Conservation (phyloP, 208 protist genomes). For the Acanthamoeba castellanii region DNA sequence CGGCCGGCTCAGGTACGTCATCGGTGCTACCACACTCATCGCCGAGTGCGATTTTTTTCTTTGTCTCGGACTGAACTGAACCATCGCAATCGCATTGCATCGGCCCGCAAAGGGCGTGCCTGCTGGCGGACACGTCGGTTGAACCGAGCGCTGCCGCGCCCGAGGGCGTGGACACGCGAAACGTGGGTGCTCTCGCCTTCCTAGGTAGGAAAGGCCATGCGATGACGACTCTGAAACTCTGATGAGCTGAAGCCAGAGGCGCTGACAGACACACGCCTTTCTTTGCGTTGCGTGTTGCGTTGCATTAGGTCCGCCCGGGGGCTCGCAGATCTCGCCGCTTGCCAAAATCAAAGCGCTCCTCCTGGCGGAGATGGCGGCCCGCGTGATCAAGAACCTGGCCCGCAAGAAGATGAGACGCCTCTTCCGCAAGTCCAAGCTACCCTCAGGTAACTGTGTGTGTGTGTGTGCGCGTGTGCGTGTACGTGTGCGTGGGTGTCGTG, state of each 20-base stretch:
- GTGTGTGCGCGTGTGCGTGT: neutral
- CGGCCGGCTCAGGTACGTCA: neutral
- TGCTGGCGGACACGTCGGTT: neutral
- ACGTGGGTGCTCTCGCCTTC: neutral
- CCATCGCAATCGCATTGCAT: neutral
- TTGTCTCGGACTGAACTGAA: neutral
- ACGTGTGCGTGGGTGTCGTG: neutral
- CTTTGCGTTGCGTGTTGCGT: neutral
- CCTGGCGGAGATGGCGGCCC: constrained; percentile 55
- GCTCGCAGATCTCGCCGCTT: neutral
- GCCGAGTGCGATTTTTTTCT: neutral
- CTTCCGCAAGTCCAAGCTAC: neutral
- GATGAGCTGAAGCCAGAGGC: no score
- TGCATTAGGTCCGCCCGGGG: neutral
- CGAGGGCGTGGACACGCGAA: no score
- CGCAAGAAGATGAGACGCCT: constrained; percentile 24
- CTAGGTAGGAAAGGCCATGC: neutral
- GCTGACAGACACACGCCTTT: no score
- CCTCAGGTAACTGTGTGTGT: neutral
- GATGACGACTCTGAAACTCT: no score
- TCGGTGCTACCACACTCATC: neutral
- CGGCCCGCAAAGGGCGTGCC: neutral
- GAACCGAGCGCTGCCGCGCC: no score
- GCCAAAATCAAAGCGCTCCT: neutral
- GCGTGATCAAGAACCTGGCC: constrained; percentile 53